Evolutionary conservation across 306 rosid genomes (phyloP).

Genomic region (Ceratonia siliqua): DNA sequence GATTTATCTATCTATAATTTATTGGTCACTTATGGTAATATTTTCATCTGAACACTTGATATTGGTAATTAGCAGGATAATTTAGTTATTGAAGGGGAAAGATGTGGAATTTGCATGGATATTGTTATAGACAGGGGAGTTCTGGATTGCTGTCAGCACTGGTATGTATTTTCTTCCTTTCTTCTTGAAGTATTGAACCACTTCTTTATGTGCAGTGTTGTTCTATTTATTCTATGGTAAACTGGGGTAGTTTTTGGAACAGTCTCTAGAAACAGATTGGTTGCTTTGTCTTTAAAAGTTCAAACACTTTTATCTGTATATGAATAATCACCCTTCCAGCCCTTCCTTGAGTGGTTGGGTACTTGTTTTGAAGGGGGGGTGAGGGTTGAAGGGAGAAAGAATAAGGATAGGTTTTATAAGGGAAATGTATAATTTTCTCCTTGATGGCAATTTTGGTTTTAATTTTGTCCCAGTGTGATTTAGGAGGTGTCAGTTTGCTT

Average conservation of each 20-base stretch:
- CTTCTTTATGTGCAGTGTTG: background rate
- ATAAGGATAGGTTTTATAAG: background rate
- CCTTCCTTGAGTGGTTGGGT: background rate
- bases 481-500: background rate
- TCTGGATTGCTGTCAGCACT: constrained; percentile 96
- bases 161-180: constrained; percentile 49
- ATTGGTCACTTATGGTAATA: constrained; percentile 12
- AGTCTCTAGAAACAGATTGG: background rate
- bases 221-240: background rate
- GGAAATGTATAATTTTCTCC: background rate
- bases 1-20: background rate
- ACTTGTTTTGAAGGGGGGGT: background rate
- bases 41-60: constrained; percentile 1
- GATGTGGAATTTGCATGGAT: constrained; percentile 98
- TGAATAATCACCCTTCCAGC: background rate
- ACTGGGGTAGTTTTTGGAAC: background rate
- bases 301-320: background rate
- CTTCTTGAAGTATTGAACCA: constrained; percentile 13
- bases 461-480: background rate
- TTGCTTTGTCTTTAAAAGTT: background rate
- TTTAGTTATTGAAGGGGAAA: constrained; percentile 61
- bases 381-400: background rate
- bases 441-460: background rate
- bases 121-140: constrained; percentile 84
- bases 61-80: constrained; percentile 52